Base-by-base conservation (phyloP, 2,329 filamentous ascomycete species). In the Helminthosporium solani region DNA sequence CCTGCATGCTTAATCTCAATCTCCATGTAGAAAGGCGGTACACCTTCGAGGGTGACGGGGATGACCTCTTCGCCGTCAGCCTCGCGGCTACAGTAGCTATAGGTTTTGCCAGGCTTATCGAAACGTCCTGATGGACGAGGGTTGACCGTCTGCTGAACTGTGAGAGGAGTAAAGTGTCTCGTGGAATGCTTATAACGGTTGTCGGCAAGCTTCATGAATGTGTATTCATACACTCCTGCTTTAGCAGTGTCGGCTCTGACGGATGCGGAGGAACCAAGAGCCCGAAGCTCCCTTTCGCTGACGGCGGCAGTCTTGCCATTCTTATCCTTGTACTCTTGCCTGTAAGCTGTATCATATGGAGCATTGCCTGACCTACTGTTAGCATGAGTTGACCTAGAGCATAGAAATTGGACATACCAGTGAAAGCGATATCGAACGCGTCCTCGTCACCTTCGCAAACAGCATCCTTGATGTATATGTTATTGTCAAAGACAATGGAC, bases 361-460 rank as follows among this genome's bases (percentile, higher is more conserved):
- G 91, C 81, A 40, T 85, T 80, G 44, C 88, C 86, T 88, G 50
- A 7, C 3, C 40, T 27, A 7, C 6, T 43, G 75, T 69, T 48
- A 58, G 55, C 14, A 11, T 16, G 3, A 15, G 14, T 23, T 19
- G 12, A 45, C 30, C 21, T 37, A n/a, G 2, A 34, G 6, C 11
- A 42, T 27, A 35, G n/a, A 5, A 28, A 30, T 15, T 14, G 9
- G 35, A 65, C 78, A 72, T 80, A 82, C 90, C 92, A 66, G 81
- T 81, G 51, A 99, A 79, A 34, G 80, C 79, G 42, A 99, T 75
- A 61, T 96, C 90, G 44, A 96, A 84, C 3, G 85, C 84, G 67
- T 96, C 92, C 61, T 96, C 87, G 51, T 97, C 92, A 23, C 92
- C 92, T 73, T 99, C 91, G 64, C 94, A 99, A 23, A 99, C 86